phyloP scores from a whole-genome alignment of 2,329 filamentous ascomycete genomes.

The Alternaria viburni region DNA sequence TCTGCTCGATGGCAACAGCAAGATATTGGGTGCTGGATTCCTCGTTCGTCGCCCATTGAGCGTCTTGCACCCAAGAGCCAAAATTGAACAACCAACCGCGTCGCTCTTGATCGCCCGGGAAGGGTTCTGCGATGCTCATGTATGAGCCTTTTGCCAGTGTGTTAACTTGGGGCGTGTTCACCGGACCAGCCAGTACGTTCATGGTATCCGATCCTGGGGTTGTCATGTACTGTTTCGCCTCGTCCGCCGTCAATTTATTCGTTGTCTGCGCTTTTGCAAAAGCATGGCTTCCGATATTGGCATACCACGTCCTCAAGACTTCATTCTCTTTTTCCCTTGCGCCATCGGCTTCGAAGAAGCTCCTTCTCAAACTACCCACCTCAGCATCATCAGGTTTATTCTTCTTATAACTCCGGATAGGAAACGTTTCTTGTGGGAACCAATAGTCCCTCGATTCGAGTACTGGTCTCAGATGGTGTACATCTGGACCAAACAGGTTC shows the following conservation, averaged over 20 bases:
- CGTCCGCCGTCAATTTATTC: slow-evolving; percentile 42
- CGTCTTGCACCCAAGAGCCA: slow-evolving; percentile 59
- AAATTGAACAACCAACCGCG: slow-evolving; percentile 63
- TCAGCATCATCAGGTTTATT: neutral
- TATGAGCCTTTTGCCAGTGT: slow-evolving; percentile 51
- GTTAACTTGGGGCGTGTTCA: slow-evolving; percentile 52
- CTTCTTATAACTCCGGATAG: slow-evolving; percentile 39
- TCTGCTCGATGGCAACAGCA: slow-evolving; percentile 53
- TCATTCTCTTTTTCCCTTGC: slow-evolving; percentile 54
- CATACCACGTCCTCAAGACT: slow-evolving; percentile 62
- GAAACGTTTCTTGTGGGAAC: slow-evolving; percentile 59
- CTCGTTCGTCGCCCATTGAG: slow-evolving; percentile 54
- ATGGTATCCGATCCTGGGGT: slow-evolving; percentile 38
- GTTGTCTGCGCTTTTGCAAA: slow-evolving; percentile 54
- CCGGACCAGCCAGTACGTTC: slow-evolving; percentile 59
- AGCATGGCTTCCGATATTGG: slow-evolving; percentile 46
- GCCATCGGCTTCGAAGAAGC: slow-evolving; percentile 52
- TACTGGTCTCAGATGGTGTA: slow-evolving; percentile 57
- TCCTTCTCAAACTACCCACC: slow-evolving; percentile 49
- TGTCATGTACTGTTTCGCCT: slow-evolving; percentile 54
- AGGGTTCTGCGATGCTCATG: slow-evolving; percentile 54
- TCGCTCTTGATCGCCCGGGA: slow-evolving; percentile 35
- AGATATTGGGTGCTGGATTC: slow-evolving; percentile 61
- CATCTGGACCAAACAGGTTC: slow-evolving; percentile 58
- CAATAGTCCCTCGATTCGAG: slow-evolving; percentile 59